Evolutionary conservation across 2,329 filamentous ascomycete genomes (phyloP).

Genomic region (Lasiodiplodia gonubiensis): DNA sequence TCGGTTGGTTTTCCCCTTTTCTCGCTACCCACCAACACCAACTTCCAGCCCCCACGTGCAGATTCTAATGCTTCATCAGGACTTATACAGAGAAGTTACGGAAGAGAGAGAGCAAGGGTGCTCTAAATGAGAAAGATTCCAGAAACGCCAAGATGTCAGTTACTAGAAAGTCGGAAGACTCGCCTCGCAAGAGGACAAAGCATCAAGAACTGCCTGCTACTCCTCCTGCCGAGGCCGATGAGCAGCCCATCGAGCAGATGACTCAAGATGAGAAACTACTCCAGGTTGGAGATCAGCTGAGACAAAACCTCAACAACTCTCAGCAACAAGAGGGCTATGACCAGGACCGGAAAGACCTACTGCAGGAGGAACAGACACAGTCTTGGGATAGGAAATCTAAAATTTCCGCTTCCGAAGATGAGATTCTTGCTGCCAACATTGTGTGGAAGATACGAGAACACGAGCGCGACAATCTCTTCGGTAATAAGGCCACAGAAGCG

Average conservation of each 20-base stretch:
- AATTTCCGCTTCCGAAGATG: constrained; percentile 34
- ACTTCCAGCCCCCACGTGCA: background rate
- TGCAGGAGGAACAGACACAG: constrained; percentile 39
- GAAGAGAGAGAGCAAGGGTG: constrained; percentile 13
- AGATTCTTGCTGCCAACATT: constrained; percentile 44
- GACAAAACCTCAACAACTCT: constrained; percentile 9
- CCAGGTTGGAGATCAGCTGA: background rate
- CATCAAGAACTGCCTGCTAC: background rate
- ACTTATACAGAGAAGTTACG: constrained; percentile 12
- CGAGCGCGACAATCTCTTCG: constrained; percentile 49
- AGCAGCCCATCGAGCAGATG: background rate
- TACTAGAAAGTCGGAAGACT: constrained; percentile 10
- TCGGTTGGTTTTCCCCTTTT: background rate
- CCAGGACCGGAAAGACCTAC: constrained; percentile 35
- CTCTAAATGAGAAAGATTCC: constrained; percentile 8
- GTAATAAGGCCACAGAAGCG: constrained; percentile 50
- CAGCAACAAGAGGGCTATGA: constrained; percentile 33
- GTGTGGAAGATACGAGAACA: constrained; percentile 49
- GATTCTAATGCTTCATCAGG: background rate
- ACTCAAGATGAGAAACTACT: background rate
- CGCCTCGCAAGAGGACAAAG: constrained; percentile 17
- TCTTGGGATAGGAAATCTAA: constrained; percentile 47
- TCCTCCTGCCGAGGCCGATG: constrained; percentile 13
- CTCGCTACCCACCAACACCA: background rate
- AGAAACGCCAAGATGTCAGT: constrained; percentile 5